Conservation (phyloP, 2,329 filamentous ascomycete species). For the Talaromyces amestolkiae region DNA sequence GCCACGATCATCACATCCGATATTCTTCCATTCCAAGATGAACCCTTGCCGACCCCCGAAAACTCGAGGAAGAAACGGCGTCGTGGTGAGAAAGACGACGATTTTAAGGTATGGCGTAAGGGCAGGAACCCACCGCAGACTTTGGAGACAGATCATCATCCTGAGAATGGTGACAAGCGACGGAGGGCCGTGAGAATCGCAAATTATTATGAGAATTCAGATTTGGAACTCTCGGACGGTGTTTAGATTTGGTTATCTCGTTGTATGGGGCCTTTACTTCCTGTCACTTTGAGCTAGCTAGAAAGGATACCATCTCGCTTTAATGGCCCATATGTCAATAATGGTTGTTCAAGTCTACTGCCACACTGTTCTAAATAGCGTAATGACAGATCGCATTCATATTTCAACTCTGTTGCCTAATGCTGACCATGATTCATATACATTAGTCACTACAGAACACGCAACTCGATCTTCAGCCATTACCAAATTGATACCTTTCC, state of each 20-base stretch:
- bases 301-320: neutral
- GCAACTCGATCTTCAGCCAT: neutral
- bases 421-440: neutral
- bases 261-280: neutral
- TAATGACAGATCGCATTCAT: neutral
- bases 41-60: neutral
- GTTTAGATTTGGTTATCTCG: neutral
- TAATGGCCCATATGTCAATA: neutral
- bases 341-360: neutral
- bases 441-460: neutral
- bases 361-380: neutral
- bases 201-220: constrained; percentile 20
- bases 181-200: constrained; percentile 16
- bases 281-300: neutral
- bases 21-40: constrained; percentile 12
- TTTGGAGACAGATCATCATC: neutral
- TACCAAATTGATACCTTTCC: neutral
- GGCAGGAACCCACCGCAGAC: constrained; percentile 7
- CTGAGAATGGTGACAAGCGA: constrained; percentile 7
- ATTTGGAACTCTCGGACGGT: constrained; percentile 18
- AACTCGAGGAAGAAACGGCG: constrained; percentile 9
- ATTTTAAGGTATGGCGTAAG: constrained; percentile 25
- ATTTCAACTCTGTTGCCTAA: neutral
- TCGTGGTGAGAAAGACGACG: constrained; percentile 31
- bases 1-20: constrained; percentile 9